Evolutionary conservation across 169 alveolate species (phyloP), one percentile per base, ranked within the genome.

Genomic region (Haemoproteus tartakovskyi): DNA sequence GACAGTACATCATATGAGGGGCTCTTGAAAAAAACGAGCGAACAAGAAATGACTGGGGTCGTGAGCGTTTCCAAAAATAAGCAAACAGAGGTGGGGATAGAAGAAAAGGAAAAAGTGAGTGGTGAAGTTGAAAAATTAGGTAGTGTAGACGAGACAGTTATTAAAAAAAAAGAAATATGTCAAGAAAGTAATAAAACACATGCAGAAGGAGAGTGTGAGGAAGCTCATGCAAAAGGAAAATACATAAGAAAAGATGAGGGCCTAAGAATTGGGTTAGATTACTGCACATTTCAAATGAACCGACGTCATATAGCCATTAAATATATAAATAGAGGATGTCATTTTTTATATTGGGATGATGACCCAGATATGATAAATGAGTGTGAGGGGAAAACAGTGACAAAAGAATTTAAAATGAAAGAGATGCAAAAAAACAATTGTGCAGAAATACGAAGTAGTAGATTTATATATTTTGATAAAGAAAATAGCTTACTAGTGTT

Each of bases 391-490:
- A n/a, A n/a, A n/a, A 46, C 52, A 21, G 21, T 59, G 26, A 22
- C 61, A 27, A 74, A 74, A 74, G 84, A 74, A 37, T 56, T 56
- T 29, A 56, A 56, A 74, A 74, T 74, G 84, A 74, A 74, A 38
- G 84, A 74, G 46, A 74, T 74, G 84, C 54, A 45, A 74, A 74
- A 57, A 74, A 74, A 74, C 46, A 74, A 74, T 50, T 41, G 78
- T 60, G 84, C 54, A 47, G 84, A 74, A 37, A 56, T 74, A 37
- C 54, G 84, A 38, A 74, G 46, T 43, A 74, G 84, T 43, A 56
- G 84, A 48, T 74, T 74, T 48, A 12, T 74, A 12, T 74, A 56
- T 56, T 74, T 74, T 74, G 84, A 74, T 57, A 43, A 12, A 36
- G 29, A 74, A 45, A 56, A 74, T 6, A 74, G 37, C 54, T 50